Base-by-base conservation (phyloP, 805 yeast species). In the Metschnikowia arizonensis region DNA sequence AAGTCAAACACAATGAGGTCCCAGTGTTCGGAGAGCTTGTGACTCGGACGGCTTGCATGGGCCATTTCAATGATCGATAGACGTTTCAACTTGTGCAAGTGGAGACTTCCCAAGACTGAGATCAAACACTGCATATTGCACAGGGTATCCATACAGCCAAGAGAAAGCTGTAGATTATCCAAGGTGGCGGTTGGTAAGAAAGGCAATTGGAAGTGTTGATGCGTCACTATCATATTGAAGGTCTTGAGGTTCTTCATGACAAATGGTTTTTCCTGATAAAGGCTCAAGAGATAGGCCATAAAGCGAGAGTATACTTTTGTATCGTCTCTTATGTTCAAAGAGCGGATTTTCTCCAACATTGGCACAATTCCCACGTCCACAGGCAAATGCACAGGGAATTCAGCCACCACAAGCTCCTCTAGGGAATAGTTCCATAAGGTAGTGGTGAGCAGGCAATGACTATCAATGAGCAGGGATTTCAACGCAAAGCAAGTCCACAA, bases 141-240 rank as follows among this genome's bases (percentile, higher is more conserved):
- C 50, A 79, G 72, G 0, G 58, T 62, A 18, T 71, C 68, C 48
- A 76, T 77, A 55, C 87, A 79, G 1, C 84, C 84, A 24, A 80
- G 55, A 5, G 66, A 65, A 15, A 83, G 21, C 42, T 55, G 54
- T 36, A 84, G 57, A 30, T 66, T 67, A 37, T 62, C 57, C 5
- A 67, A 46, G n/a, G 26, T 31, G 4, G 23, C 24, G 56, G 66
- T 56, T 29, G 56, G 42, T 21, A 66, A 42, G 19, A 44, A 50
- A 10, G 55, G 50, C 11, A 56, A 25, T 4, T 41, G 25, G 28
- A 50, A 45, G 38, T 44, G 48, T 17, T 40, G 46, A 26, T 47
- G 56, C 28, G 56, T 48, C 41, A 61, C 58, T n/a, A 63, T 58
- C 32, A 65, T 43, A 33, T 53, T 59, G 46, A 66, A 59, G 5